phyloP scores from a whole-genome alignment of 2,329 filamentous ascomycete genomes.

The Pseudogymnoascus sp. region DNA sequence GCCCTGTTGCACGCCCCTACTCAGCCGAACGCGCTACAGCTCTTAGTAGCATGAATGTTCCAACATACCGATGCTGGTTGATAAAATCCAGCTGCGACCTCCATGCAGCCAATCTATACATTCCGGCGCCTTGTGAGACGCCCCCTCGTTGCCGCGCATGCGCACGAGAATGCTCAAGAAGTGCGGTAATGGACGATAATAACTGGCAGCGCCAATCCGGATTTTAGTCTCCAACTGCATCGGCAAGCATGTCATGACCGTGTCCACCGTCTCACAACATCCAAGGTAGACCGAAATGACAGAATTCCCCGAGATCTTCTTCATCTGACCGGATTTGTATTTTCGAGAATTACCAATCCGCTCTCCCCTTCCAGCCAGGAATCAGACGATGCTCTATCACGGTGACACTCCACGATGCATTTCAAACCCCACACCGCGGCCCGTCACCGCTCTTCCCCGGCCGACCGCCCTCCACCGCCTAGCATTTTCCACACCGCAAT shows the following conservation, averaged over 20 bases:
- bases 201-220: neutral
- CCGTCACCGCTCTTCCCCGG: slow-evolving; percentile 7
- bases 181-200: slow-evolving; percentile 5
- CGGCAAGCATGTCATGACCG: neutral
- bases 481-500: slow-evolving; percentile 1
- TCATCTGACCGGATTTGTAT: neutral
- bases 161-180: neutral
- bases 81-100: neutral
- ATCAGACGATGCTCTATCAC: neutral
- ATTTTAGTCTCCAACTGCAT: neutral
- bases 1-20: neutral
- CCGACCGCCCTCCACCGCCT: neutral
- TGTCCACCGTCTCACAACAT: neutral
- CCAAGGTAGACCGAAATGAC: neutral
- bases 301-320: neutral
- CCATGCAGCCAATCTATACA: slow-evolving; percentile 1
- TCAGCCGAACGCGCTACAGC: neutral
- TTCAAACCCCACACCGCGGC: slow-evolving; percentile 1
- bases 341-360: neutral
- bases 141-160: neutral
- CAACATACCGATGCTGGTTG: neutral
- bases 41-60: neutral
- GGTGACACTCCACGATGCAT: neutral
- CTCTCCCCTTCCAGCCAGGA: neutral
- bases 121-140: neutral